phyloP scores from a whole-genome alignment of 2,329 filamentous ascomycete species.

The Colletotrichum endophyticum region DNA sequence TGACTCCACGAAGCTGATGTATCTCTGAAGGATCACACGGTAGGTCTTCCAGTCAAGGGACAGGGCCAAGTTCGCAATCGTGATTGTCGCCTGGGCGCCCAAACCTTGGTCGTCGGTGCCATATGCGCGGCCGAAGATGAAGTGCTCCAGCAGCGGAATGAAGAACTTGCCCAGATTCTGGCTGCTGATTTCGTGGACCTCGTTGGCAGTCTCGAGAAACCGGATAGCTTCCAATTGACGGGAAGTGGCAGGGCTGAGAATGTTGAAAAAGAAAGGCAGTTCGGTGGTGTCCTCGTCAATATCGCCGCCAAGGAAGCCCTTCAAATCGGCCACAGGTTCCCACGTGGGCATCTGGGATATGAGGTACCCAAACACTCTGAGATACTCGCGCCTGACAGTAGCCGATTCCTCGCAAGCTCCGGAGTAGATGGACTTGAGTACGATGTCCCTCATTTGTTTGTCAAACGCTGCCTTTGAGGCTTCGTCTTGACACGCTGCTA shows the following conservation, averaged over 20 bases:
- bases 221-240: conserved; percentile 84
- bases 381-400: conserved; percentile 81
- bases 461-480: conserved; percentile 55
- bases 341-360: conserved; percentile 74
- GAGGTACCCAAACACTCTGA: conserved; percentile 80
- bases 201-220: conserved; percentile 73
- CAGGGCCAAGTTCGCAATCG: conserved; percentile 75
- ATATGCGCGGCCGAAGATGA: conserved; percentile 83
- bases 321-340: conserved; percentile 75
- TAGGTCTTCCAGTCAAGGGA: conserved; percentile 92
- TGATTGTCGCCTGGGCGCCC: conserved; percentile 82
- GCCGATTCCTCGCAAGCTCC: conserved; percentile 83
- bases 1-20: conserved; percentile 79
- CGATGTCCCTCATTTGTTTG: conserved; percentile 62
- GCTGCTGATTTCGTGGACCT: conserved; percentile 68
- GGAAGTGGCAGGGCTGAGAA: conserved; percentile 87
- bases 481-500: conserved; percentile 46
- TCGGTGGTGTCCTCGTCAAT: conserved; percentile 68
- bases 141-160: conserved; percentile 91
- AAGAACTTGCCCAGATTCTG: conserved; percentile 86
- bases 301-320: conserved; percentile 62
- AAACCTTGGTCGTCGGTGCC: conserved; percentile 81
- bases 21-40: conserved; percentile 81
- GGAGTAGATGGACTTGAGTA: conserved; percentile 78
- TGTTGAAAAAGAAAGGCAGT: conserved; percentile 87